Conservation (phyloP, 2,329 filamentous ascomycete species). For the Cyclaneusma minus region DNA sequence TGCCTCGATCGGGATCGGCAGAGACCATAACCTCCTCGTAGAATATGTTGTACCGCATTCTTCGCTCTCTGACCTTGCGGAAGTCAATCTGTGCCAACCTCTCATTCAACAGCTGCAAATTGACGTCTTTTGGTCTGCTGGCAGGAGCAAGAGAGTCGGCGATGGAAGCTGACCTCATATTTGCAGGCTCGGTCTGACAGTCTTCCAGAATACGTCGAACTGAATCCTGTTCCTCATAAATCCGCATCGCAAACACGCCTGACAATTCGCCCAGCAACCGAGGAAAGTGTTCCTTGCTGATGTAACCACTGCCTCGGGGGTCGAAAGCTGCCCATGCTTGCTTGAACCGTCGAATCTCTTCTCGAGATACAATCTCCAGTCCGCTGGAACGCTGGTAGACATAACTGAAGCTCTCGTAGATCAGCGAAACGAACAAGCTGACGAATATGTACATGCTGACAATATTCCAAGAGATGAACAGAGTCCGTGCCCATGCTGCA, state of each 20-base stretch:
- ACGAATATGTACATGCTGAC: slow-evolving; percentile 99
- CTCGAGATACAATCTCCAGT: slow-evolving; percentile 76
- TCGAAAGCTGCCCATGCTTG: slow-evolving; percentile 96
- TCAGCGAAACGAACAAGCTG: slow-evolving; percentile 93
- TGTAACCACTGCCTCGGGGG: slow-evolving; percentile 79
- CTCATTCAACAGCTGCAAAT: slow-evolving; percentile 60
- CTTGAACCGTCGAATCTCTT: slow-evolving; percentile 93
- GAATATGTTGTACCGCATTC: slow-evolving; percentile 80
- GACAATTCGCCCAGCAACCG: slow-evolving; percentile 81
- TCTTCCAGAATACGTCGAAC: slow-evolving; percentile 79
- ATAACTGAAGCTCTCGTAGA: slow-evolving; percentile 98
- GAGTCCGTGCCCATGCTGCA: slow-evolving; percentile 66
- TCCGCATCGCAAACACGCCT: slow-evolving; percentile 91
- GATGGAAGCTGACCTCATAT: slow-evolving; percentile 33
- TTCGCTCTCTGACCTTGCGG: slow-evolving; percentile 54
- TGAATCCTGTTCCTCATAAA: slow-evolving; percentile 84
- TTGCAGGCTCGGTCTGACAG: slow-evolving; percentile 24
- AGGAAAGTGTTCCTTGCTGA: slow-evolving; percentile 79
- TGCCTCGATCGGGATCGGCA: slow-evolving; percentile 75
- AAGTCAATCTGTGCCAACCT: slow-evolving; percentile 63
- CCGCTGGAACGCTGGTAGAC: slow-evolving; percentile 94
- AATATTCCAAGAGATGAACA: slow-evolving; percentile 97
- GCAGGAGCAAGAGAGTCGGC: slow-evolving; percentile 32
- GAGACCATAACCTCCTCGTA: slow-evolving; percentile 94
- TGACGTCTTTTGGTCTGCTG: slow-evolving; percentile 48